Evolutionary conservation across 495 filamentous ascomycete genomes (phyloP), one percentile per base, ranked within the genome.

Genomic region (Trichocladium antarcticum): DNA sequence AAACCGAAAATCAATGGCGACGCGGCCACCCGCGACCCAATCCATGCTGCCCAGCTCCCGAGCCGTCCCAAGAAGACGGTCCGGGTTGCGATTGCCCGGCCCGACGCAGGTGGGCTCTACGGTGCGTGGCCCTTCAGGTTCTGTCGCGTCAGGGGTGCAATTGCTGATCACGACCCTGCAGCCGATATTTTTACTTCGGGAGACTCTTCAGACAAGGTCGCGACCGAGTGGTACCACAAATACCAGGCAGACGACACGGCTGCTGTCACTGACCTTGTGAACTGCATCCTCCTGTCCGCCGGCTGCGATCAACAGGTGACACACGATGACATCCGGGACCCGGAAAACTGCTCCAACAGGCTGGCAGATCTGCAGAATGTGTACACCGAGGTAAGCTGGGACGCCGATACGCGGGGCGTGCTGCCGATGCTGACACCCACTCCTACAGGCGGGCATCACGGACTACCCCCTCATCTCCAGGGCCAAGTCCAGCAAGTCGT

Each of bases 381-480:
- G 48, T 92, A 85, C 60, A 76, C 87, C 51, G 76, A 81, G 47
- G 79, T 83, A 58, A 56, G 73, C 45, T 20, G 1, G 37, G 10
- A 2, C 27, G 17, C 12, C 4, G 63, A 22, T 27, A 14, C 28
- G 45, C 14, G 7, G 16, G 31, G 29, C 27, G 49, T 63, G 47
- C 70, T 66, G 49, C 42, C 24, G 35, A 9, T 49, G 47, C 47
- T 49, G 37, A 49, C 22, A 2, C 22, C 37, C 16, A 16, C 19
- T 7, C n/a, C 1, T 39, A 22, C 50, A 84, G 66, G 78, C 85
- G 65, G 80, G 80, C 36, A 81, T 89, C 36, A 78, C 84, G 15
- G 93, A 96, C 21, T 98, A 97, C 58, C 93, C 92, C n/a, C 75
- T 98, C 14, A 83, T 93, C 17, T 87, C 87, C 9, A 86, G 81